Base-by-base conservation (phyloP, 176 grass and related monocot species). In the Oryza punctata region DNA sequence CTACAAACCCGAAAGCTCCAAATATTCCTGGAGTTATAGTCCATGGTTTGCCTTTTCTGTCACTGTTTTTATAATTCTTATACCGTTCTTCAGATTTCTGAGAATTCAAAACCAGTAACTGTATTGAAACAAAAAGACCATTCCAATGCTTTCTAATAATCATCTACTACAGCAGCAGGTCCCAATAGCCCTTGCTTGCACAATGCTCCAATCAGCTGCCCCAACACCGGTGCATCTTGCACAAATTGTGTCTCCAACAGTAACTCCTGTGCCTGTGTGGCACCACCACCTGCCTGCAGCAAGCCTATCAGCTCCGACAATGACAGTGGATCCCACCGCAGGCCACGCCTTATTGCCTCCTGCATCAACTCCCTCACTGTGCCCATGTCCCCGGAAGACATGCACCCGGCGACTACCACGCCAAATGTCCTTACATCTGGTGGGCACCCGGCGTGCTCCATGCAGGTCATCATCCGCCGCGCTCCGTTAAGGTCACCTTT, bases 391-490 rank as follows among this genome's bases (percentile, higher is more conserved):
- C 87, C 79, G 0, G 52, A 69, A 0, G 73, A 73, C 43, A 89
- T 27, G 65, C 63, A 89, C 23, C 81, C 86, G 14, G 72, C 77
- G 18, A 81, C 70, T 9, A 93, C 54, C 12, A 79, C 67, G 25
- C 86, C 72, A 73, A 89, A 91, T 59, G 79, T 78, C 45, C 28
- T 50, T 25, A 80, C 35, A 33, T 86, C 78, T 19, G 85, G 76
- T n/a, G 64, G 79, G 81, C 86, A 94, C 12, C 94, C 91, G 1
- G 75, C 85, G 40, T 86, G 86, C 76, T 90, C 94, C 94, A 94
- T 91, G 82, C 89, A 93, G 18, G 18, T 65, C 24, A 93, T 41
- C 91, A 93, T 96, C 76, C 76, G 78, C 25, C 84, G 49, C 43
- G 86, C 86, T 83, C 85, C 69, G 13, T 81, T 43, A 7, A 91